Conservation (phyloP, 495 filamentous ascomycete species). For the Penicillium taxi region DNA sequence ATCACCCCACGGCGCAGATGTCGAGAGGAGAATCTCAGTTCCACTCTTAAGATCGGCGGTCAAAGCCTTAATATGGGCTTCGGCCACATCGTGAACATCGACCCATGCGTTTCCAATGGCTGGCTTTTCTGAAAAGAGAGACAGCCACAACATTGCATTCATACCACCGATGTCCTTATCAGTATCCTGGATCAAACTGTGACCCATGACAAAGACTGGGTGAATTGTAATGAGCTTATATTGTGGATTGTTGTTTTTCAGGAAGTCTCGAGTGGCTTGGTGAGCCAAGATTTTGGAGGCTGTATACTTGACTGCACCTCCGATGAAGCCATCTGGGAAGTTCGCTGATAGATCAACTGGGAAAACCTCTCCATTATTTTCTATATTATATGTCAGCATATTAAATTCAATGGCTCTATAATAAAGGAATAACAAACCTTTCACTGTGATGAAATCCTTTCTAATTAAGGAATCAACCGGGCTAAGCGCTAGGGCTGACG, state of each 20-base stretch:
- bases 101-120: slow-evolving; percentile 6
- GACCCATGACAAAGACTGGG: slow-evolving; percentile 12
- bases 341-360: slow-evolving; percentile 1
- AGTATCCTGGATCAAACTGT: slow-evolving; percentile 9
- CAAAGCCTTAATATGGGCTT: slow-evolving; percentile 14
- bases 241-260: slow-evolving; percentile 9
- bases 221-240: slow-evolving; percentile 14
- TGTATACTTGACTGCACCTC: slow-evolving; percentile 7
- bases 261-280: slow-evolving; percentile 19
- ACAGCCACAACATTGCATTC: slow-evolving; percentile 8
- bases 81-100: slow-evolving; percentile 14
- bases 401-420: no score
- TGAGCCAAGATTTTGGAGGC: slow-evolving; percentile 23
- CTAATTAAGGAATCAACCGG: slow-evolving; percentile 3
- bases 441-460: neutral
- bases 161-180: slow-evolving; percentile 6
- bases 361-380: slow-evolving; percentile 5
- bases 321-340: slow-evolving; percentile 3
- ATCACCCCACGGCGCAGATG: slow-evolving; percentile 17
- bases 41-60: slow-evolving; percentile 5
- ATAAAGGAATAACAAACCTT: neutral
- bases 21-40: slow-evolving; percentile 14
- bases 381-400: slow-evolving; percentile 1
- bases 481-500: slow-evolving; percentile 29
- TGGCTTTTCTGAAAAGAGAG: slow-evolving; percentile 3